Percentiles rank a stretch among this genome's conserved stretches.
Conservation (phyloP, 306 rosid species). For the Hippophae gyantsensis region DNA sequence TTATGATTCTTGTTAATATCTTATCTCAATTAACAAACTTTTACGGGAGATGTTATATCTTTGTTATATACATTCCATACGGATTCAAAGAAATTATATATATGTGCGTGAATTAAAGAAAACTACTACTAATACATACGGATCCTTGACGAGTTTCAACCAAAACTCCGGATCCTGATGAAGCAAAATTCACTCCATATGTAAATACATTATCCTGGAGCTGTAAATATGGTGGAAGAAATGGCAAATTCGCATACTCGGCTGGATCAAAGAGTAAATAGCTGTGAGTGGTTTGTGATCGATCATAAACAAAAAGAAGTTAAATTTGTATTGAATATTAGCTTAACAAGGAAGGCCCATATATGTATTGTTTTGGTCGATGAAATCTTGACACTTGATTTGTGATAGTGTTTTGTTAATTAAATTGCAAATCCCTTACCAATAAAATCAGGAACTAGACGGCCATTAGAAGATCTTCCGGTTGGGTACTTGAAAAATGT, state of each 20-base stretch:
- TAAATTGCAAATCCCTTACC: slow-evolving; percentile 4
- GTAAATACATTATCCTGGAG: slow-evolving; percentile 3
- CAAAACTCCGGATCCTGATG: slow-evolving; percentile 25
- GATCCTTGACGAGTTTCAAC: slow-evolving; percentile 8
- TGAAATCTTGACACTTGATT: background rate
- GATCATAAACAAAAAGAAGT: background rate
- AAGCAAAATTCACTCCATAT: slow-evolving; percentile 30
- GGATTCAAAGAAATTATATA: too few species aligned
- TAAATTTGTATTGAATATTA: background rate
- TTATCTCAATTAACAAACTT: too few species aligned
- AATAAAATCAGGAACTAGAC: slow-evolving; percentile 30
- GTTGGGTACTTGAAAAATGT: slow-evolving; percentile 29
- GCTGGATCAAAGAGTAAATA: slow-evolving; percentile 10
- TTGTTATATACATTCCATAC: too few species aligned
- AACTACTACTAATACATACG: slow-evolving; percentile 9
- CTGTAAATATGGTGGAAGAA: slow-evolving; percentile 23
- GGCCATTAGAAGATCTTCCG: slow-evolving; percentile 35
- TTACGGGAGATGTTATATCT: too few species aligned
- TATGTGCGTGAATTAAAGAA: accelerated
- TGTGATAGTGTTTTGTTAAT: too few species aligned
- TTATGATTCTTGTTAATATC: too few species aligned
- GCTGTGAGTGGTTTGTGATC: too few species aligned
- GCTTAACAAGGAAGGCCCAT: too few species aligned
- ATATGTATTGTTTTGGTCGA: too few species aligned
- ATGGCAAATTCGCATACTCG: slow-evolving; percentile 23